These are phyloP conservation scores for Paramecium sonneborni DNA, from an alignment of 73 alveolate species.

Conservation along the genomic window DNA sequence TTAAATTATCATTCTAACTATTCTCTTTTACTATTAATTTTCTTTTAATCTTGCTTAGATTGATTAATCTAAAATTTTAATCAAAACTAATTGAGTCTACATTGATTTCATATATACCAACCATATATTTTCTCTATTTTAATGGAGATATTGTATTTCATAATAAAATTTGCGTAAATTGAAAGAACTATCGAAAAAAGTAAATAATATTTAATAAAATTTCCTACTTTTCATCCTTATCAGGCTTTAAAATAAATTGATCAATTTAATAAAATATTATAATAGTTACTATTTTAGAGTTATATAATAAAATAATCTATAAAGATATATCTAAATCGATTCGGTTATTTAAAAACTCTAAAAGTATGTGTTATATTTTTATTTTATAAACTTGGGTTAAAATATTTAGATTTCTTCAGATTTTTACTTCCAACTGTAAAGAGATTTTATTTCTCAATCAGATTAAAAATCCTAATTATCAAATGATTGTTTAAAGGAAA, in stretches of 20 bases:
- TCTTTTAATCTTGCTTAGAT: too few relatives aligned
- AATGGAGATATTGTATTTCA: constrained; percentile 37
- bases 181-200: constrained; percentile 45
- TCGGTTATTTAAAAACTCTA: background rate
- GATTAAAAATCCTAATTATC: background rate
- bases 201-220: background rate
- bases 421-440: constrained; percentile 8
- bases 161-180: background rate
- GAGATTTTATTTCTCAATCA: constrained; percentile 13
- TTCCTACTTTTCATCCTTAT: constrained; percentile 32
- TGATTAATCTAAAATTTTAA: too few relatives aligned
- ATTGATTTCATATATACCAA: background rate
- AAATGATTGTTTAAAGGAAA: background rate
- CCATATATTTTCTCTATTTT: background rate
- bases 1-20: too few relatives aligned
- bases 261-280: background rate
- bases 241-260: background rate
- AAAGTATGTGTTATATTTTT: constrained; percentile 10
- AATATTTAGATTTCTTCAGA: constrained; percentile 38
- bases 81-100: too few relatives aligned
- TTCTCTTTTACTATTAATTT: background rate
- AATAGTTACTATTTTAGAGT: background rate
- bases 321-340: background rate
- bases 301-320: background rate
- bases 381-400: background rate